A percentile compares a stretch with the other conserved stretches of the same genome.
Conservation (phyloP, 2,329 filamentous ascomycete genomes). For the Claviceps pazoutovae region DNA sequence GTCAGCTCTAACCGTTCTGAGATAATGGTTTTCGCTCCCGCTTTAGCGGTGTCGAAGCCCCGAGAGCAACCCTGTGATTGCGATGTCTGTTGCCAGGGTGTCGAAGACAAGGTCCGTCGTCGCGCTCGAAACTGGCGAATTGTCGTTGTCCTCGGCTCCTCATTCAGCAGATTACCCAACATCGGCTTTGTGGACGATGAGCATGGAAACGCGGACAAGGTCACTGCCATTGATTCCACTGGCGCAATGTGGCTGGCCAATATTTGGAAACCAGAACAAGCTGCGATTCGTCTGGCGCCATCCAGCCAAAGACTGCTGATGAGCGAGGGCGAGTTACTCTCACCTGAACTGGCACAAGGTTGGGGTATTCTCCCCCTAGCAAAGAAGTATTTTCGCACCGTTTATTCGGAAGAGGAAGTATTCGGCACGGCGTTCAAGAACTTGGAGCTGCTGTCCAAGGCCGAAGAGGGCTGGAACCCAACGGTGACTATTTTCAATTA, state of each 20-base stretch:
- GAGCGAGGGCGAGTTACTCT: no score
- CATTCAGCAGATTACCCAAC: conserved; percentile 36
- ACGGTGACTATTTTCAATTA: conserved; percentile 16
- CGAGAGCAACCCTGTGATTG: conserved; percentile 4
- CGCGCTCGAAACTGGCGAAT: conserved; percentile 37
- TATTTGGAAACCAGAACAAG: conserved; percentile 31
- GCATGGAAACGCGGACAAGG: conserved; percentile 32
- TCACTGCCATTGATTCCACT: conserved; percentile 36
- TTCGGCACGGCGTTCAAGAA: conserved; percentile 15
- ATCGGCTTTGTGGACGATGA: conserved; percentile 35
- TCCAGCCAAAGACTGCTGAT: conserved; percentile 7
- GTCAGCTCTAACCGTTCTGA: conserved; percentile 61
- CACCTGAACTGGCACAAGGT: conserved; percentile 15
- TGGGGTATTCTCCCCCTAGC: conserved; percentile 37
- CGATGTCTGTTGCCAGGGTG: conserved; percentile 1
- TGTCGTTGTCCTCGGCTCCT: conserved; percentile 25
- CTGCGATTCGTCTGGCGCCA: conserved; percentile 14
- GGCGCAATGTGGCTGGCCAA: conserved; percentile 35
- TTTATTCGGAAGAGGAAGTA: conserved; percentile 19
- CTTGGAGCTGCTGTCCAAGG: conserved; percentile 10
- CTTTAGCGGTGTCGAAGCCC: conserved; percentile 13
- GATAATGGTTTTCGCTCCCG: conserved; percentile 39
- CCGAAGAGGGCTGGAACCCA: conserved; percentile 1
- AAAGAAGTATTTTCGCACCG: conserved; percentile 27
- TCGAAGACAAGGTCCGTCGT: conserved; percentile 22